Conservation (phyloP, 208 protist genomes). For the Leishmania tropica region DNA sequence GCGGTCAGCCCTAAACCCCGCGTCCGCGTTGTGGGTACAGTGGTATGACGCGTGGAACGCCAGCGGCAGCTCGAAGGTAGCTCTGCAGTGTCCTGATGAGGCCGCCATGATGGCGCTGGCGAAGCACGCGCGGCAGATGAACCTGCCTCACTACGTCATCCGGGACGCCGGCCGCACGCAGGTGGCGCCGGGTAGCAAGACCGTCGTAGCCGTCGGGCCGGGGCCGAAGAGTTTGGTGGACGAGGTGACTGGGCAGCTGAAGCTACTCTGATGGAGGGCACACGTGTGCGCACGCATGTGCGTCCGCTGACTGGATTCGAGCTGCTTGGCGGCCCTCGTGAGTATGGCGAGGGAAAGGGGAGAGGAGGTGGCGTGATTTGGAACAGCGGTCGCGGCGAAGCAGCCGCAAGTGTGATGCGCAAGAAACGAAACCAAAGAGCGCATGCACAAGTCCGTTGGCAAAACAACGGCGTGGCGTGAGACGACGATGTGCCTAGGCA, state of each 20-base stretch:
- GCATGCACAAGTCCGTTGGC: neutral
- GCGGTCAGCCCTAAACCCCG: neutral
- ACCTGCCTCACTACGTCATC: constrained; percentile 79
- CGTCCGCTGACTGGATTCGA: neutral
- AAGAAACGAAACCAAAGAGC: neutral
- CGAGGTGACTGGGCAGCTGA: constrained; percentile 86
- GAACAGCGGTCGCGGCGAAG: neutral
- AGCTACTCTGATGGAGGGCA: constrained; percentile 72
- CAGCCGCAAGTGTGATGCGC: neutral
- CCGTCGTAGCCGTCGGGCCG: constrained; percentile 90
- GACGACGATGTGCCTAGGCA: neutral
- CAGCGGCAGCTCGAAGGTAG: constrained; percentile 80
- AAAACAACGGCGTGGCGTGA: neutral
- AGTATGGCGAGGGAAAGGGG: neutral
- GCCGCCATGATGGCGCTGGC: constrained; percentile 58
- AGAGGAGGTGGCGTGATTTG: neutral
- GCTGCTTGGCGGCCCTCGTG: neutral
- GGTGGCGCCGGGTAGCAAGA: constrained; percentile 90
- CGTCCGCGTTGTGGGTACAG: constrained; percentile 38
- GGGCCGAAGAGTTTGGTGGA: constrained; percentile 82
- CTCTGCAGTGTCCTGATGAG: constrained; percentile 79
- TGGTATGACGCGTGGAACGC: constrained; percentile 80
- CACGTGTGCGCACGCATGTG: neutral
- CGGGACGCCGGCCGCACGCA: constrained; percentile 94
- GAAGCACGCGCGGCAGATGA: constrained; percentile 37